phyloP scores from a whole-genome alignment of 2,329 filamentous ascomycete species.

The Alternaria angustiovoidea region DNA sequence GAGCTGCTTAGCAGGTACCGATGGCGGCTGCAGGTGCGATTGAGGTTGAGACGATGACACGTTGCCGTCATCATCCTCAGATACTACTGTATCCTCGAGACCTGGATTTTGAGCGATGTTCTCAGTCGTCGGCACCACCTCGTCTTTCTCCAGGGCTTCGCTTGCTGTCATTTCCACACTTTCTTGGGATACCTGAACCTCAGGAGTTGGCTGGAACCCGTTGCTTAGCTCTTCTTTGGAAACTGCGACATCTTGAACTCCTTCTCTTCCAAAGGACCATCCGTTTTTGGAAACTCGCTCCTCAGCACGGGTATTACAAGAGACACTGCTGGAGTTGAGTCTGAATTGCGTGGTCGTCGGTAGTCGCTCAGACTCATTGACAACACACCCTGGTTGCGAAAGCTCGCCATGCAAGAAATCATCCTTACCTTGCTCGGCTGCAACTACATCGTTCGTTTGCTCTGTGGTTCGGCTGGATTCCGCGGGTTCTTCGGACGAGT shows the following conservation, averaged over 20 bases:
- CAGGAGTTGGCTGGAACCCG: neutral
- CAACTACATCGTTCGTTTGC: neutral
- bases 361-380: neutral
- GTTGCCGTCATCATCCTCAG: neutral
- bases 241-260: neutral
- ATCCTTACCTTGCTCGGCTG: neutral
- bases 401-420: neutral
- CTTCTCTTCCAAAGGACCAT: neutral
- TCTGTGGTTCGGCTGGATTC: neutral
- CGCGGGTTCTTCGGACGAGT: neutral
- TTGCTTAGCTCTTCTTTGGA: neutral
- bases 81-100: neutral
- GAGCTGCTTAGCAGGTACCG: too few relatives aligned
- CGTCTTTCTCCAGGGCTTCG: neutral
- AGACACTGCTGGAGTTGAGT: neutral
- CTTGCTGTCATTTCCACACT: neutral
- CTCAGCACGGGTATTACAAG: neutral
- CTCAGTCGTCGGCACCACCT: neutral
- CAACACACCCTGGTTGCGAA: neutral
- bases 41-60: neutral
- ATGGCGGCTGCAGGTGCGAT: neutral
- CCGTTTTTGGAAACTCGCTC: neutral
- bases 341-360: neutral
- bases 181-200: neutral
- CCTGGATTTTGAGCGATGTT: neutral